Evolutionary conservation across 179 eudicot genomes (phyloP), one percentile per base, ranked within the genome.

Genomic region (Beta corolliflora): DNA sequence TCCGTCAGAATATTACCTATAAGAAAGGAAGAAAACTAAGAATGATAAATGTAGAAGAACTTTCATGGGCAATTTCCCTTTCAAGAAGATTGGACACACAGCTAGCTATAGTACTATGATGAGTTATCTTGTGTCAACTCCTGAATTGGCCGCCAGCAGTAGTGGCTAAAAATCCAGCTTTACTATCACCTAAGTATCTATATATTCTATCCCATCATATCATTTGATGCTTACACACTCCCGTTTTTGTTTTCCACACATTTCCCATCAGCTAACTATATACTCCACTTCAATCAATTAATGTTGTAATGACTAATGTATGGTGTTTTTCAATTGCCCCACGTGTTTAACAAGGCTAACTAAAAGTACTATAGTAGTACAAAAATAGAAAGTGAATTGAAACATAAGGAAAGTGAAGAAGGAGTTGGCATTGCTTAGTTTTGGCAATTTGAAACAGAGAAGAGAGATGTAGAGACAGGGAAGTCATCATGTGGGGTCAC

Each of bases 371-470:
- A 12, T 44, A 36, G 59, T 14, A n/a, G 56, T 63, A 44, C 78
- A 11, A 78, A 78, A 74, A 79, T 79, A 75, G 85, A 68, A 83
- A 79, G 80, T 65, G 77, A 75, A 25, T 67, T 23, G 52, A 79
- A 69, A 83, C 79, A 73, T 48, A 31, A 66, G 71, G 48, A 58
- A 79, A 67, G 79, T 73, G 71, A 15, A 5, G 52, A 75, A 79
- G 31, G 45, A 9, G 11, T 29, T 80, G 61, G 77, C 50, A 70
- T 74, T 79, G 76, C 65, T 59, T 83, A 50, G 18, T 46, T 79
- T 73, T 73, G 56, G 75, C 82, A 25, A 73, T 18, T 52, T 71
- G 84, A 77, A 71, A 48, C 63, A 29, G 31, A 53, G 36, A 21
- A 66, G 54, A 64, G 83, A 11, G 36, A 64, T 12, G 18, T 55